phyloP scores from a whole-genome alignment of 73 alveolate species.

The Blepharisma japonicum region DNA sequence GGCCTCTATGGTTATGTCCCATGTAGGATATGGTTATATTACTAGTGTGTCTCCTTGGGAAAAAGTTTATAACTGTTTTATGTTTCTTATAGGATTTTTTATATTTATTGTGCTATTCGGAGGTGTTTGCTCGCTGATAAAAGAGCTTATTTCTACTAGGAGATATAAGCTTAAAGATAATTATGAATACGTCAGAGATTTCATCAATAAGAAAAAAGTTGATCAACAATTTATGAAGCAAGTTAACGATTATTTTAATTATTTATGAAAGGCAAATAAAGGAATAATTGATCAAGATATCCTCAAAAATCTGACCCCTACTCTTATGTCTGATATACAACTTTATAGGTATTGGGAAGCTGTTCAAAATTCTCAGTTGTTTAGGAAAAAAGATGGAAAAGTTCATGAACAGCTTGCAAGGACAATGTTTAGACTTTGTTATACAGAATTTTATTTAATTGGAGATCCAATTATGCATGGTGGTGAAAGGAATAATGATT shows the following conservation, averaged over 20 bases:
- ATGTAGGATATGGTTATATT: constrained; percentile 61
- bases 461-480: constrained; percentile 44
- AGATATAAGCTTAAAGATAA: neutral
- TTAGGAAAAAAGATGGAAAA: constrained; percentile 24
- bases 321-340: constrained; percentile 36
- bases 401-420: constrained; percentile 39
- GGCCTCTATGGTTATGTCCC: constrained; percentile 46
- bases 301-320: constrained; percentile 31
- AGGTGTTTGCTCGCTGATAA: constrained; percentile 45
- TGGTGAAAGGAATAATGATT: constrained; percentile 43
- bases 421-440: constrained; percentile 36
- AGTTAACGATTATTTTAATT: constrained; percentile 38
- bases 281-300: constrained; percentile 45
- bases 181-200: neutral
- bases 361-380: constrained; percentile 38
- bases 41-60: constrained; percentile 43
- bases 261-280: constrained; percentile 44
- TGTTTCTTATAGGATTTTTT: constrained; percentile 41
- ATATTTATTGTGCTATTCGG: constrained; percentile 56
- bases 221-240: neutral
- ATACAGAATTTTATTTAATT: constrained; percentile 39
- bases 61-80: constrained; percentile 40
- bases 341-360: constrained; percentile 44
- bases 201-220: constrained; percentile 14
- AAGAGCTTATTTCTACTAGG: constrained; percentile 41